phyloP scores from a whole-genome alignment of 192 early-diverging fungal species.

The Pilaira anomala region DNA sequence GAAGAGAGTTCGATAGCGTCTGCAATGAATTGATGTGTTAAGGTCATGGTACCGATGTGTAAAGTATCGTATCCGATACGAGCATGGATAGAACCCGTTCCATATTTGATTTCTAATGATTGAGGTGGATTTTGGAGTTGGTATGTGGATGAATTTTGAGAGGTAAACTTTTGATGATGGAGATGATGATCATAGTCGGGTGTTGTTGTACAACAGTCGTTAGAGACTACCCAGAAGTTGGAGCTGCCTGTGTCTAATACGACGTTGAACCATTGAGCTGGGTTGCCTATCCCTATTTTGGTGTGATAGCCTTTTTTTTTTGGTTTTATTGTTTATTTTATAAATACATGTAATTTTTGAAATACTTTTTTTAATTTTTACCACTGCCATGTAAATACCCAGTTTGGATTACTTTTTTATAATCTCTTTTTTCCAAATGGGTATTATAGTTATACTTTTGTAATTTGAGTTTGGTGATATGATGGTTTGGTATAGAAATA shows the following conservation, averaged over 20 bases:
- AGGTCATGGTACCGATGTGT: slow-evolving; percentile 1
- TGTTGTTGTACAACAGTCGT: background rate
- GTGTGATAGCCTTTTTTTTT: slow-evolving; percentile 49
- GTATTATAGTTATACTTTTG: no score
- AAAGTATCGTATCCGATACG: slow-evolving; percentile 20
- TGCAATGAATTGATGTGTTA: slow-evolving; percentile 10
- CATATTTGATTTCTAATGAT: slow-evolving; percentile 14
- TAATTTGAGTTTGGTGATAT: no score
- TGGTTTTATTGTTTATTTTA: background rate
- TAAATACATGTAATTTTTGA: no score
- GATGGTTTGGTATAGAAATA: no score
- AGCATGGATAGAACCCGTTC: slow-evolving; percentile 25
- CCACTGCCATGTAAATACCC: slow-evolving; percentile 15
- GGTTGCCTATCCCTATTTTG: slow-evolving; percentile 58
- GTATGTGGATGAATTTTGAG: background rate
- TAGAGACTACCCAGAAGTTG: slow-evolving; percentile 58
- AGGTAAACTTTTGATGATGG: background rate
- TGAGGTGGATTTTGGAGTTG: background rate
- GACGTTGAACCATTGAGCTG: slow-evolving; percentile 63
- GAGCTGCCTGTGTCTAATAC: slow-evolving; percentile 73
- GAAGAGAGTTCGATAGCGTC: slow-evolving; percentile 17
- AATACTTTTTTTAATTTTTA: background rate
- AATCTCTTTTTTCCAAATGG: background rate
- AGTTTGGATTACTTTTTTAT: slow-evolving; percentile 3
- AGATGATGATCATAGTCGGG: background rate